These are phyloP conservation scores for Pythium coloratum DNA, from an alignment of 352 stramenopile genomes.

Conservation along the genomic window DNA sequence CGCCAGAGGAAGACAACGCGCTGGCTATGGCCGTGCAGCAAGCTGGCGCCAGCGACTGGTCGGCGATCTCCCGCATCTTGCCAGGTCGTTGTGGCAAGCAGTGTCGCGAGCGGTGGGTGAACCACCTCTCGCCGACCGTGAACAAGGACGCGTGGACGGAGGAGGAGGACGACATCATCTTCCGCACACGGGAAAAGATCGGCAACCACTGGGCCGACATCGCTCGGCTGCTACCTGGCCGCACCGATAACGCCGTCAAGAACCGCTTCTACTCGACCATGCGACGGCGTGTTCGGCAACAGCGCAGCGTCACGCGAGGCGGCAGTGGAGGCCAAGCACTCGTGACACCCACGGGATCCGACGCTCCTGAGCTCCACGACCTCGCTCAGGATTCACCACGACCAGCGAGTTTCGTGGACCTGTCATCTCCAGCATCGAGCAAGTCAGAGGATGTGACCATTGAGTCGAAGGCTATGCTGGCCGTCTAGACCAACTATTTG, in stretches of 20 bases:
- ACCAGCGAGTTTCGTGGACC: constrained; percentile 8
- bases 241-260: constrained; percentile 97
- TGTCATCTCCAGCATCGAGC: constrained; percentile 8
- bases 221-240: constrained; percentile 91
- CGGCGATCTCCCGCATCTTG: constrained; percentile 91
- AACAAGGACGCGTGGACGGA: constrained; percentile 93
- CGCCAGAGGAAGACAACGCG: constrained; percentile 54
- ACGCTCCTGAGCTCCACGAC: background rate
- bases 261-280: constrained; percentile 92
- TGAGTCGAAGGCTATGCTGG: background rate
- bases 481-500: background rate
- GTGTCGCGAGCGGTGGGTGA: constrained; percentile 96
- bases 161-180: constrained; percentile 91
- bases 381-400: constrained; percentile 16
- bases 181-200: constrained; percentile 68
- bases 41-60: constrained; percentile 86
- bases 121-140: constrained; percentile 94
- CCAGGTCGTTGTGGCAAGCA: constrained; percentile 95
- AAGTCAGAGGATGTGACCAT: constrained; percentile 1
- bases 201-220: constrained; percentile 98
- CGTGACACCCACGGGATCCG: background rate
- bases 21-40: constrained; percentile 55
- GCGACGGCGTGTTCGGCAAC: constrained; percentile 58
- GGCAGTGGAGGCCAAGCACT: background rate
- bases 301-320: constrained; percentile 33